Percentiles rank a stretch among this genome's conserved stretches.
Conservation (phyloP, 2,329 filamentous ascomycete species). For the Apiospora sp. region DNA sequence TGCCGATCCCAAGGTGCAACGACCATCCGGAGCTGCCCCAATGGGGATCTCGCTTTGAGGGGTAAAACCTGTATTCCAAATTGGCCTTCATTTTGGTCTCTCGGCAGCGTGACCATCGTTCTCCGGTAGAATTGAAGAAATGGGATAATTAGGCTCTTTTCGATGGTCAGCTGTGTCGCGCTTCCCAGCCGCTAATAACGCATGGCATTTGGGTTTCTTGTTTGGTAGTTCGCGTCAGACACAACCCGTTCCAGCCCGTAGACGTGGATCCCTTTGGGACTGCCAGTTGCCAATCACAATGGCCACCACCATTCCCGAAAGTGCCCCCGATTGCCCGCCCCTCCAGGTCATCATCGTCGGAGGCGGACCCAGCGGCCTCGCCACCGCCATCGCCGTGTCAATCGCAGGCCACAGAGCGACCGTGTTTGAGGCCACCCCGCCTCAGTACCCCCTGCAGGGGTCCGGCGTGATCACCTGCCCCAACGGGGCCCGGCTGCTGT, state of each 20-base stretch:
- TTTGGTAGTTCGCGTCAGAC: too few species aligned
- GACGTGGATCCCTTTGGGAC: too few species aligned
- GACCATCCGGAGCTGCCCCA: too few species aligned
- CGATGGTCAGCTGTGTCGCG: not conserved
- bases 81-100: not conserved
- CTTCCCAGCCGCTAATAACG: not conserved
- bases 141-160: not conserved
- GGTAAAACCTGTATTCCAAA: not conserved
- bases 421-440: constrained; percentile 16
- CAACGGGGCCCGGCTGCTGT: constrained; percentile 6
- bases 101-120: not conserved
- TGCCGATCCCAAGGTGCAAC: not conserved
- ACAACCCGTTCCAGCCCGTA: too few species aligned
- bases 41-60: not conserved
- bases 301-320: not conserved
- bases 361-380: constrained; percentile 25
- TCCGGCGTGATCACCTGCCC: constrained; percentile 19
- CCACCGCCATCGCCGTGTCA: constrained; percentile 24
- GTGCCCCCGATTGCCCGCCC: not conserved
- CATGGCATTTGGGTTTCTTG: not conserved
- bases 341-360: constrained; percentile 24
- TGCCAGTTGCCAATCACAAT: not conserved
- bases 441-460: constrained; percentile 5
- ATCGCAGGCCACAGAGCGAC: constrained; percentile 22
- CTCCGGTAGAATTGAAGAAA: not conserved